phyloP scores from a whole-genome alignment of 2,329 filamentous ascomycete genomes.

The Curvularia spicifera region DNA sequence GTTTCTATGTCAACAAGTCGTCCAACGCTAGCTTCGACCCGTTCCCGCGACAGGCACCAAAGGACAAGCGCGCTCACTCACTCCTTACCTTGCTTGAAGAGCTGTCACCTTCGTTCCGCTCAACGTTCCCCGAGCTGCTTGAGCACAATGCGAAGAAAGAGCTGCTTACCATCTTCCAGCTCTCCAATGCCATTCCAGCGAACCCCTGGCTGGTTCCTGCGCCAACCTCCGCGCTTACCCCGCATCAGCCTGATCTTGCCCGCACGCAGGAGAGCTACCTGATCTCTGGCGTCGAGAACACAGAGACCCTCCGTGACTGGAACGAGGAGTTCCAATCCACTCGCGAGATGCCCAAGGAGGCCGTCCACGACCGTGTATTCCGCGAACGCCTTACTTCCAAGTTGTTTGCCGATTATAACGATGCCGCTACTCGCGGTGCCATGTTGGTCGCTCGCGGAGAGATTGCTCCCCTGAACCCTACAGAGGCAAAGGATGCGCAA shows the following conservation, averaged over 20 bases:
- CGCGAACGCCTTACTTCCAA: constrained; percentile 92
- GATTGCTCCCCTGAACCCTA: constrained; percentile 91
- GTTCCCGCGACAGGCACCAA: constrained; percentile 77
- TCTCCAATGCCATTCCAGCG: constrained; percentile 91
- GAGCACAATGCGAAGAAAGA: constrained; percentile 86
- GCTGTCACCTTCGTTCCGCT: constrained; percentile 82
- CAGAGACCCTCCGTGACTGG: constrained; percentile 95
- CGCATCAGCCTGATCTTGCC: constrained; percentile 82
- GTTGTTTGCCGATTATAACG: constrained; percentile 96
- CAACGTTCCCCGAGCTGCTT: constrained; percentile 77
- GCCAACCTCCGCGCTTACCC: constrained; percentile 66
- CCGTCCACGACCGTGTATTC: constrained; percentile 94
- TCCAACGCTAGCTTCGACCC: constrained; percentile 96
- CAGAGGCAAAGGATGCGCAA: constrained; percentile 88
- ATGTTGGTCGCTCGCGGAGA: constrained; percentile 92
- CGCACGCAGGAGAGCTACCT: constrained; percentile 92
- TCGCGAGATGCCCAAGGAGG: constrained; percentile 89
- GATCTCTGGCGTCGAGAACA: constrained; percentile 88
- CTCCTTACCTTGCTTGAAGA: constrained; percentile 78
- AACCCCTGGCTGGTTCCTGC: constrained; percentile 89
- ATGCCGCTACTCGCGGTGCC: constrained; percentile 89
- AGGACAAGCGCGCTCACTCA: constrained; percentile 81
- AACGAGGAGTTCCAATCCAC: constrained; percentile 99
- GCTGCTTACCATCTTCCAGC: constrained; percentile 89
- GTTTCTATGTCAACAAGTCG: constrained; percentile 97